A percentile compares a stretch with the other conserved stretches of the same genome.
These are phyloP conservation scores for Ilyonectria mors-panacis DNA, from an alignment of 2,329 filamentous ascomycete species.

Conservation along the genomic window DNA sequence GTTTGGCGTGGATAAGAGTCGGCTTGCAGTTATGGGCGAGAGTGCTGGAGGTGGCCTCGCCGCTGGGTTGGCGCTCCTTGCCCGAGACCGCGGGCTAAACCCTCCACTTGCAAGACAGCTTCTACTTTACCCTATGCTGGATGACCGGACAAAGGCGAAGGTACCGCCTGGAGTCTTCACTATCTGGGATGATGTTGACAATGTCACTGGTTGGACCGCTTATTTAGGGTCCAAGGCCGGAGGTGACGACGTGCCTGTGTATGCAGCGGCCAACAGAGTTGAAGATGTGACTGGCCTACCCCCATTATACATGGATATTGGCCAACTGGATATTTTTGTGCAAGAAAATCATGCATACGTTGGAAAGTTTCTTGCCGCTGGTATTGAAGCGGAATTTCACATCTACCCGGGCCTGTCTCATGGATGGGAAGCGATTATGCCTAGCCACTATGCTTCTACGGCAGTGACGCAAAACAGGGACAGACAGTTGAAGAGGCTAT, in stretches of 20 bases:
- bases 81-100: conserved; percentile 13
- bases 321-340: no score
- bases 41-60: conserved; percentile 30
- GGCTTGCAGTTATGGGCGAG: conserved; percentile 35
- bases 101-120: conserved; percentile 26
- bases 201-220: conserved; percentile 26
- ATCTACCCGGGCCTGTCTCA: conserved; percentile 8
- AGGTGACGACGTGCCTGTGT: not conserved
- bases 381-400: conserved; percentile 2
- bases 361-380: not conserved
- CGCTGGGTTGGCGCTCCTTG: conserved; percentile 14
- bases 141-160: conserved; percentile 14
- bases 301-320: no score
- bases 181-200: conserved; percentile 21
- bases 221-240: conserved; percentile 17
- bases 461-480: no score
- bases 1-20: conserved; percentile 3
- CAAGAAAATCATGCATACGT: not conserved
- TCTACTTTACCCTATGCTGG: conserved; percentile 29
- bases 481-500: no score
- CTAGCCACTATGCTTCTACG: no score
- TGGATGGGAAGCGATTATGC: not conserved
- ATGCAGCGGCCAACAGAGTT: no score
- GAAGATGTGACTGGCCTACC: no score
- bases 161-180: not conserved